These are phyloP conservation scores for Terfezia claveryi DNA, from an alignment of 495 filamentous ascomycete genomes.

Conservation along the genomic window DNA sequence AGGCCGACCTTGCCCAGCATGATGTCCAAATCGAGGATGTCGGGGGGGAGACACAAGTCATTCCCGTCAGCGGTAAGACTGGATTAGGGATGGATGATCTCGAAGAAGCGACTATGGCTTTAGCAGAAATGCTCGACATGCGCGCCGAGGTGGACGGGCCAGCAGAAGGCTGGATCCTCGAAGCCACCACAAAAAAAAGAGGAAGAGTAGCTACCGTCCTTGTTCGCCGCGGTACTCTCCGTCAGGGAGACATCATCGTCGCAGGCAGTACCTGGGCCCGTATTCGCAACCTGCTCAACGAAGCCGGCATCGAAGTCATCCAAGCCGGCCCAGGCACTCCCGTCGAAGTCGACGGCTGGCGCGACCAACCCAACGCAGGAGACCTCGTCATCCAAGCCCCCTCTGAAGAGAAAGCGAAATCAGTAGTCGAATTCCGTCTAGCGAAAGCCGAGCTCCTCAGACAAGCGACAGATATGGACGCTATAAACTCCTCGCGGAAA, in stretches of 20 bases:
- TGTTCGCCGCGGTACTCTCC: constrained; percentile 66
- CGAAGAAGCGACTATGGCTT: constrained; percentile 65
- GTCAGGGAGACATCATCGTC: constrained; percentile 61
- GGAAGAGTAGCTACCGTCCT: constrained; percentile 79
- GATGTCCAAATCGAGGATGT: constrained; percentile 85
- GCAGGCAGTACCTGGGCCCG: constrained; percentile 71
- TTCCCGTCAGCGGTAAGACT: constrained; percentile 79
- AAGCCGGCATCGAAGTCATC: constrained; percentile 48
- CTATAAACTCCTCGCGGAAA: constrained; percentile 50
- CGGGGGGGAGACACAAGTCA: constrained; percentile 83
- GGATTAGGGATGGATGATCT: constrained; percentile 79
- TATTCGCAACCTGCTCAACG: constrained; percentile 62
- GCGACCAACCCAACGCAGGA: constrained; percentile 72
- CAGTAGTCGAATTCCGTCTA: constrained; percentile 53
- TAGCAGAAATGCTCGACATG: constrained; percentile 76
- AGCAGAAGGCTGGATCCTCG: constrained; percentile 84
- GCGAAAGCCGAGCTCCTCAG: constrained; percentile 36
- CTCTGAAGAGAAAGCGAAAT: constrained; percentile 56
- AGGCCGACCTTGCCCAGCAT: constrained; percentile 63
- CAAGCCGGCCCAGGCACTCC: constrained; percentile 74
- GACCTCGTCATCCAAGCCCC: constrained; percentile 66
- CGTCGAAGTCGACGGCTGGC: constrained; percentile 86
- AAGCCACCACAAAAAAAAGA: constrained; percentile 70
- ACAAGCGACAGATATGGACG: constrained; percentile 42
- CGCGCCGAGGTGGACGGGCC: constrained; percentile 54